These are phyloP conservation scores for Brassica juncea DNA, from an alignment of 345 rosid species.

Conservation along the genomic window DNA sequence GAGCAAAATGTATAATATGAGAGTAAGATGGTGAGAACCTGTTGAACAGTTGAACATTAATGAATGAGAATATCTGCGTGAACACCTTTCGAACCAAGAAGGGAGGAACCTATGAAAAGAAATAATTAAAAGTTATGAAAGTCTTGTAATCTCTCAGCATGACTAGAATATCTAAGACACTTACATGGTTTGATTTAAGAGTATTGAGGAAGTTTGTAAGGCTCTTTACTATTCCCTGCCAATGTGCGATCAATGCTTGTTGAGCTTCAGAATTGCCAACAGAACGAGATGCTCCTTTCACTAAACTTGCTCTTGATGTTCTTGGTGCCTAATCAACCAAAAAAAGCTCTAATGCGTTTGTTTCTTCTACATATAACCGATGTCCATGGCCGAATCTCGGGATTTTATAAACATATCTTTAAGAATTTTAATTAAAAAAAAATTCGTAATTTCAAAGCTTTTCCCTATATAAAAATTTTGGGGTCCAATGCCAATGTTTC, in stretches of 20 bases:
- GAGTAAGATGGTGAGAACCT: background rate
- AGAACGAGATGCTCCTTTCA: slow-evolving; percentile 19
- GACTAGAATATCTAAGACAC: background rate
- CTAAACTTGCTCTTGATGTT: slow-evolving; percentile 11
- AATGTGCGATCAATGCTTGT: slow-evolving; percentile 4
- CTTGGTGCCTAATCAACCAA: background rate
- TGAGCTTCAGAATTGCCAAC: slow-evolving; percentile 1
- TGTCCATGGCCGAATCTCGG: background rate
- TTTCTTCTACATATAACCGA: background rate
- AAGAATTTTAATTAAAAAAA: background rate
- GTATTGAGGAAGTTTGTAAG: slow-evolving; percentile 15
- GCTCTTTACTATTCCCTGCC: slow-evolving; percentile 17
- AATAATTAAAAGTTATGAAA: background rate
- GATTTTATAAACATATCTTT: background rate
- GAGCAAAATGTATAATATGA: background rate
- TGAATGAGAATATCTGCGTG: slow-evolving; percentile 86
- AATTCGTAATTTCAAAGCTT: background rate
- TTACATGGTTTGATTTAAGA: background rate
- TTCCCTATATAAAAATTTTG: background rate
- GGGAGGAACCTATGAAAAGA: slow-evolving; percentile 64
- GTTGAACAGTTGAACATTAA: slow-evolving; percentile 88
- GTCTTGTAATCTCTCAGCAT: background rate
- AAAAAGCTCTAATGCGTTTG: background rate
- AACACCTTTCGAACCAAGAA: slow-evolving; percentile 86
- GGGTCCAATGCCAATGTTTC: background rate